Evolutionary conservation across 352 stramenopile species (phyloP), one percentile per base, ranked within the genome.

Genomic region (Phytophthora fragariae): DNA sequence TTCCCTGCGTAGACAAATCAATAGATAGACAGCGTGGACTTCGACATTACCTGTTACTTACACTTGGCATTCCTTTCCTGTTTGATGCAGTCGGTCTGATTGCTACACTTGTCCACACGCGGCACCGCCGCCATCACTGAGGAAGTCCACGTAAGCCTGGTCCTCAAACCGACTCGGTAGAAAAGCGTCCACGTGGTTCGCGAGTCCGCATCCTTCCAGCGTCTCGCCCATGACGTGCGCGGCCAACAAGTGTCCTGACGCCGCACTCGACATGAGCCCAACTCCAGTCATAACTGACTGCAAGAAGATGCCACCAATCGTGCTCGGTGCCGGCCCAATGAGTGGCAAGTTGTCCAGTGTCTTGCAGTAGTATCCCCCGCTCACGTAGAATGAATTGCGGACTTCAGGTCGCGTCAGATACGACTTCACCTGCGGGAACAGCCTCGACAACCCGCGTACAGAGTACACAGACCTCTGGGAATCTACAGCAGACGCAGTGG

Each of bases 281-380:
- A 94, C 80, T 12, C 84, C 84, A 35, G 84, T 84, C 85, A 94
- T 94, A 5, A 85, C 85, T 9, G 85, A 90, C 69, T 92, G 84
- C 9, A 92, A 69, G 55, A 81, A 93, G n/a, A 93, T 70, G 5
- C 85, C 85, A 15, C 87, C 79, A 54, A 92, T 75, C 0, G 85
- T 92, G 54, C 63, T 85, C 3, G 84, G 81, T 12, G 84, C 82
- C 11, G 81, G 81, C 15, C 87, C 87, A 49, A 94, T 93, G 52
- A 94, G 59, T 21, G 88, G 88, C 54, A 91, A 78, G 58, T 92
- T 93, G 76, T 93, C 85, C 53, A 89, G 63, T 7, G 84, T 93
- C 70, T 94, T 94, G 80, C 85, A 94, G 57, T 92, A 94, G 72
- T 94, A 93, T 3, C 85, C 85, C 15, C 88, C 85, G 15, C 88